Base-by-base conservation (phyloP, 23 red algal species). In the Agarophyton chilense region DNA sequence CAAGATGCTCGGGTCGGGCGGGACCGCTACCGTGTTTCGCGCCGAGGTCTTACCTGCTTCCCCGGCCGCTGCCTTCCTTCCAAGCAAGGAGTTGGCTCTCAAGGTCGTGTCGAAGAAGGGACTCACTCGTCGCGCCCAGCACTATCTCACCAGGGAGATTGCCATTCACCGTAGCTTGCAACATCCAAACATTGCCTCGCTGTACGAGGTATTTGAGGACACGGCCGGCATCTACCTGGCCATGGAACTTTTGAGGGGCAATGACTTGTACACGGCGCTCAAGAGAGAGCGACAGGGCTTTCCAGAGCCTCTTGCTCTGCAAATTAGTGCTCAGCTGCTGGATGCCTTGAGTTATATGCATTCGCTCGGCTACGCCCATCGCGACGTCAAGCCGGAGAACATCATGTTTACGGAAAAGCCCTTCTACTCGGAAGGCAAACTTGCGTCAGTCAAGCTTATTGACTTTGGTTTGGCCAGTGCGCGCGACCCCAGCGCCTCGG, bases 311-410 rank as follows among this genome's bases (percentile, higher is more conserved):
- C 42, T 70, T 62, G 92, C 83, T 1, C 38, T 87, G 47, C 35
- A 45, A 36, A 67, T 95, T 32, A 50, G 78, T 31, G 62, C 44
- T 19, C 96, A 98, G 58, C 77, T 98, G 21, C 80, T 98, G 40
- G 81, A 92, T 31, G 92, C 96, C 18, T 19, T 95, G 22, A 13
- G 52, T 55, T 90, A 95, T 52, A 90, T 98, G 90, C 96, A 98
- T 66, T 51, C 79, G 38, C 52, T 80, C 7, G 73, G 92, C 25
- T 89, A 88, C 43, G 86, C 92, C 17, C 96, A 98, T 61, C 70
- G 96, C 29, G 95, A 97, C 71, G 83, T 97, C 52, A 97, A 97
- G 61, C 89, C 92, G 10, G 95, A 92, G 49, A 97, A 97, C 60
- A 49, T 95, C 28, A 84, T 95, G 77, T 90, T 95, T 31, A 67